Evolutionary conservation across 495 filamentous ascomycete genomes (phyloP), one percentile per base, ranked within the genome.

Genomic region (Cercophora samala): DNA sequence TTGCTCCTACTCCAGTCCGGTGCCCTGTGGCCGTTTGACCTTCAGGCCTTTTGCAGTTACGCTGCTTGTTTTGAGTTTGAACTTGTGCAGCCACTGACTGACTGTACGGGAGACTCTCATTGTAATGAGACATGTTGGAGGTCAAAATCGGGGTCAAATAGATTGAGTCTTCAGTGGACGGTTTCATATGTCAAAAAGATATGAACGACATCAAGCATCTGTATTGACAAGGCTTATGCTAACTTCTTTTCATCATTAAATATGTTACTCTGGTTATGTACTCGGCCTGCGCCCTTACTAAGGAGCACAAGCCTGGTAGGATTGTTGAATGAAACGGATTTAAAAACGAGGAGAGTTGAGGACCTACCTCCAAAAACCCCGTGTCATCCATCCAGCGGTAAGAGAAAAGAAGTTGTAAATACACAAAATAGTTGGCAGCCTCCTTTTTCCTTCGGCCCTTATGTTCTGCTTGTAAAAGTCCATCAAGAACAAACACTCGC

Each of bases 311-410:
- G 37, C 11, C n/a, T 18, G 37, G 37, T 46, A 13, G 37, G 15
- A 17, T 46, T 3, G 8, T n/a, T n/a, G 37, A 46, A 46, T 46
- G 37, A 46, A 46, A 46, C 37, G 37, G 37, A 46, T 46, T 29
- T 8, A 3, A 46, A 32, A 46, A 46, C 37, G 37, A 46, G 13
- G 53, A 23, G 53, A 56, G 11, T 19, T 56, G 53, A 19, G n/a
- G 53, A 56, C 53, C 53, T 56, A 56, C 53, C 53, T 56, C 53
- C 53, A 56, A n/a, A n/a, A n/a, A 21, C 53, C 22, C 53, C 53
- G 53, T 56, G 53, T 56, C n/a, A 21, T 23, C 22, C 53, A 56
- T 56, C 53, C 53, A 0, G n/a, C 5, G 22, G 37, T 9, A 17
- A 46, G 26, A 46, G 37, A 46, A 13, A 46, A 46, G 37, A 46